These are phyloP conservation scores for Nakaseomyces nivariensis DNA, from an alignment of 1,139 yeast genomes.

Conservation along the genomic window DNA sequence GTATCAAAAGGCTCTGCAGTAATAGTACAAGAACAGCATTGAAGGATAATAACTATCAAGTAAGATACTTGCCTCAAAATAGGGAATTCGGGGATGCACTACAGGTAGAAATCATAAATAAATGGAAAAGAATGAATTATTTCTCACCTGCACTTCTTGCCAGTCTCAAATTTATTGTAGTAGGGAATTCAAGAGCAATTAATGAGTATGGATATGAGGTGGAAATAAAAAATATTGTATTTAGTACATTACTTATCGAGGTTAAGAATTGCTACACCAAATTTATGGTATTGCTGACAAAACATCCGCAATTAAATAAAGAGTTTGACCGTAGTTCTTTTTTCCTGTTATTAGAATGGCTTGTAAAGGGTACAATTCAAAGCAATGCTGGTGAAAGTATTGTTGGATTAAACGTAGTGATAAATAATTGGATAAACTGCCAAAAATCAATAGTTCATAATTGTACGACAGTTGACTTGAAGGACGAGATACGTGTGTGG, in stretches of 20 bases:
- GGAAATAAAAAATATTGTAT: neutral
- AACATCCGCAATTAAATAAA: neutral
- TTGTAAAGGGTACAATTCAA: neutral
- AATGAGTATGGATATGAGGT: neutral
- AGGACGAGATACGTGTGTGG: neutral
- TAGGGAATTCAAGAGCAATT: neutral
- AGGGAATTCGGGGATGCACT: neutral
- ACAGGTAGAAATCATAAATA: neutral
- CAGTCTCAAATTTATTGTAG: neutral
- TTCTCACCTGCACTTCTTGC: neutral
- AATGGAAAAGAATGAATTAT: neutral
- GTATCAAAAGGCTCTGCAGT: neutral
- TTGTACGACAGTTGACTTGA: neutral
- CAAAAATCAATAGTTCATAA: no score
- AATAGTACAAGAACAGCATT: neutral
- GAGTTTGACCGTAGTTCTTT: neutral
- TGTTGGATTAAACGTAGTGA: neutral
- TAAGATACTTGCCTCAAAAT: neutral
- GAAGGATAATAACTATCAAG: neutral
- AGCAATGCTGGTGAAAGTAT: slow-evolving; percentile 1
- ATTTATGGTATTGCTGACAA: neutral
- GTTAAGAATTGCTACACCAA: neutral
- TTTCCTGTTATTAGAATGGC: neutral
- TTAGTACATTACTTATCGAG: neutral
- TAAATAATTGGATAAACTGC: neutral